Base-by-base conservation (phyloP, 352 stramenopile species). In the Nothophytophthora sp. region DNA sequence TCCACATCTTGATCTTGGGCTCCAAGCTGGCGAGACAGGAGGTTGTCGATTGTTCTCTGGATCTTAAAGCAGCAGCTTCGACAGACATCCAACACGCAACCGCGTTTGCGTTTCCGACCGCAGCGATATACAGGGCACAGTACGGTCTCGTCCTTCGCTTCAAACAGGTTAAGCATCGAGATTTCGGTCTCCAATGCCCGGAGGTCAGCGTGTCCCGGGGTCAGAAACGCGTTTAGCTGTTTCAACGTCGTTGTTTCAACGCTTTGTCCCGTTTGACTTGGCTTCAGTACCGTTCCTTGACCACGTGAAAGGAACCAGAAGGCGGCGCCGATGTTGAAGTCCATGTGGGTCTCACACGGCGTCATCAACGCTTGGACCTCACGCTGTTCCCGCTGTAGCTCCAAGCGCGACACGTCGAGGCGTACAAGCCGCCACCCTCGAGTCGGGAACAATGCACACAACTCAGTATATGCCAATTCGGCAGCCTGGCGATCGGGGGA, bases 261-360 rank as follows among this genome's bases (percentile, higher is more conserved):
- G 18, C 55, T 58, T 41, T 24, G 32, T 28, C 30, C 3, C 2
- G 9, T 23, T 33, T 46, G n/a, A 11, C 15, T 5, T n/a, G 28
- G 29, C 0, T 35, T 29, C 25, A 40, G 50, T 34, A 86, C 20
- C 16, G 55, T 45, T 25, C 87, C 83, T 3, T 53, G 33, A 13
- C 89, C 95, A 28, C 79, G 70, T 29, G 91, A 81, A 19, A 97
- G 92, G 69, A 98, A 98, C 88, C 89, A 99, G 55, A 99, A 93
- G 20, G 96, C 96, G 1, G 84, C 81, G 12, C 76, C 96, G 60
- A 99, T 98, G 67, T 99, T 99, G 34, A 99, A 97, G 74, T 99
- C 96, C 96, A 99, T 99, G 41, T 96, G 88, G 2, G 86, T 97
- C 11, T 86, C 76, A 32, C 92, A 86, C 19, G 96, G 90, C 47